A percentile compares a stretch with the other conserved stretches of the same genome.
Evolutionary conservation across 1,139 yeast genomes (phyloP).

Genomic region (Citeromyces hawaiiensis): DNA sequence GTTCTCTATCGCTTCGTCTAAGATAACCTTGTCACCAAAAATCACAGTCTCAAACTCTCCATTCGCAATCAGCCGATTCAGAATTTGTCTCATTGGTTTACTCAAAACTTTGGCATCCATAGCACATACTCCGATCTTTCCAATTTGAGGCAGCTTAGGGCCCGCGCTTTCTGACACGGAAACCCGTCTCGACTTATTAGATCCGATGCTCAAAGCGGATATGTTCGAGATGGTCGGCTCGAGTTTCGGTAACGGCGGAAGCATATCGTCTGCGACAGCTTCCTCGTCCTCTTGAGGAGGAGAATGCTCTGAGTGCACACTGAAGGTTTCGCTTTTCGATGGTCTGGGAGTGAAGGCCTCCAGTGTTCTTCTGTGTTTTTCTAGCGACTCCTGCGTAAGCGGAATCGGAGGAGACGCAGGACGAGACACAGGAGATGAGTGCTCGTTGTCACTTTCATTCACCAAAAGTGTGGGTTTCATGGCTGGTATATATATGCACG

Average conservation of each 20-base stretch:
- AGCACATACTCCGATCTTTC: slow-evolving; percentile 97
- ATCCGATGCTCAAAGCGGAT: slow-evolving; percentile 15
- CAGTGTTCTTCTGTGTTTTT: slow-evolving; percentile 39
- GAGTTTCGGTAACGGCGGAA: slow-evolving; percentile 4
- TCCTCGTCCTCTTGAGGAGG: slow-evolving; percentile 11
- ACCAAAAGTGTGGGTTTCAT: not conserved
- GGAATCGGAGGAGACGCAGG: slow-evolving; percentile 22
- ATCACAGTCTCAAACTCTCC: slow-evolving; percentile 96
- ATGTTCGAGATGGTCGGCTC: slow-evolving; percentile 16
- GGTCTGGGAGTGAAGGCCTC: slow-evolving; percentile 61
- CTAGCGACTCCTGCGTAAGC: slow-evolving; percentile 15
- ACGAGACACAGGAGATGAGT: slow-evolving; percentile 5
- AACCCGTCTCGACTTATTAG: slow-evolving; percentile 21
- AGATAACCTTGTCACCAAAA: slow-evolving; percentile 93
- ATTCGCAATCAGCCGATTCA: slow-evolving; percentile 76
- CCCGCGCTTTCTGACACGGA: slow-evolving; percentile 29
- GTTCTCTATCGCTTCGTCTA: slow-evolving; percentile 86
- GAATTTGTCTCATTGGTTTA: slow-evolving; percentile 87
- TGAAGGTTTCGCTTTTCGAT: slow-evolving; percentile 21
- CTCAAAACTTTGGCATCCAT: slow-evolving; percentile 96
- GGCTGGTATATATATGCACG: not conserved
- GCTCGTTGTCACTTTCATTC: not conserved
- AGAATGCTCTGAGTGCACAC: slow-evolving; percentile 9
- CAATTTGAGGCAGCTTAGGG: slow-evolving; percentile 58
- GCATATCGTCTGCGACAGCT: slow-evolving; percentile 5